phyloP scores from a whole-genome alignment of 352 stramenopile genomes.

The Globisporangium lucens region DNA sequence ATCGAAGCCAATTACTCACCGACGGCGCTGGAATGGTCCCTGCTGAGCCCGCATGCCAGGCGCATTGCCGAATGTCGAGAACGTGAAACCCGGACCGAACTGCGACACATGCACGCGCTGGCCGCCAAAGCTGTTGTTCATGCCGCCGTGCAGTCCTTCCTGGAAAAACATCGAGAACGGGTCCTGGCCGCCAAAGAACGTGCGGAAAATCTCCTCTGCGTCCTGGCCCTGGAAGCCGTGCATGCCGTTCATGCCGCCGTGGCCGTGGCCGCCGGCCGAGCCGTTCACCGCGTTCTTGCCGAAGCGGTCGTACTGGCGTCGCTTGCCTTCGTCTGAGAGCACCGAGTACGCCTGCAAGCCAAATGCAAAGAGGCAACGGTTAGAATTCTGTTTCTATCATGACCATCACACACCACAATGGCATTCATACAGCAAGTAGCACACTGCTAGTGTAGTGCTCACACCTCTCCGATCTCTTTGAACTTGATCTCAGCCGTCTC shows the following conservation, averaged over 20 bases:
- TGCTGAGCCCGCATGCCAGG: conserved; percentile 49
- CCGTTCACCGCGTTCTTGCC: conserved; percentile 72
- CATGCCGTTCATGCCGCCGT: conserved; percentile 30
- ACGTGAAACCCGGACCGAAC: conserved; percentile 76
- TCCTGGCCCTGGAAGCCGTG: conserved; percentile 68
- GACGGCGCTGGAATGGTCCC: conserved; percentile 42
- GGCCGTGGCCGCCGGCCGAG: conserved; percentile 23
- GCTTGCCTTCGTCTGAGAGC: conserved; percentile 86
- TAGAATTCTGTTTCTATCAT: neutral
- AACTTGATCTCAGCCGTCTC: conserved; percentile 88
- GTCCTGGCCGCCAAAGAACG: conserved; percentile 80
- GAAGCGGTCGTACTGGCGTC: conserved; percentile 90
- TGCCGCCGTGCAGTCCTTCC: conserved; percentile 53
- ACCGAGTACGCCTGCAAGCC: conserved; percentile 81
- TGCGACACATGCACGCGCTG: conserved; percentile 75
- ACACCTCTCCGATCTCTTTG: conserved; percentile 82
- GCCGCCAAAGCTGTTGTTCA: conserved; percentile 44
- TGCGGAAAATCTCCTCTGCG: conserved; percentile 78
- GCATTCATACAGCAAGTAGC: neutral
- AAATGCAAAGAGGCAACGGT: neutral
- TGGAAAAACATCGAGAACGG: conserved; percentile 87
- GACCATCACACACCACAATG: neutral
- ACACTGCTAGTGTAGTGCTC: neutral
- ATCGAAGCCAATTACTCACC: conserved; percentile 24
- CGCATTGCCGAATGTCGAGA: conserved; percentile 65